Percentiles rank a stretch among this genome's conserved stretches.
Evolutionary conservation across 75 land plant genomes (phyloP).

Genomic region (Larix kaempferi): DNA sequence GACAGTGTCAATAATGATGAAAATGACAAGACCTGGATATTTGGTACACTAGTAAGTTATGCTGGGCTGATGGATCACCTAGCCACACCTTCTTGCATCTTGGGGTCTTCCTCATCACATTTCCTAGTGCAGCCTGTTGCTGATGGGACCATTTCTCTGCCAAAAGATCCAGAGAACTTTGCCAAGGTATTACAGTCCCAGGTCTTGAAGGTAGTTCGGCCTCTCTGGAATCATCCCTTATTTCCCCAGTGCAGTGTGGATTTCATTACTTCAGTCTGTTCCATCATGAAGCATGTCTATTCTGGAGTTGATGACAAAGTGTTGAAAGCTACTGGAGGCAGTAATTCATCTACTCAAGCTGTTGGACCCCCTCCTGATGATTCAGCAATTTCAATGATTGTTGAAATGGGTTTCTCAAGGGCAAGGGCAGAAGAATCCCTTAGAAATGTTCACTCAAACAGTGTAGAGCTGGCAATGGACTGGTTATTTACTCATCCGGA

Average conservation of each 20-base stretch:
- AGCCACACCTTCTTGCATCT: slow-evolving; percentile 76
- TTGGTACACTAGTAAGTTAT: slow-evolving; percentile 82
- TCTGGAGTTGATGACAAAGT: slow-evolving; percentile 86
- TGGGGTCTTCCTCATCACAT: slow-evolving; percentile 75
- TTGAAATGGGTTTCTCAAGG: slow-evolving; percentile 99
- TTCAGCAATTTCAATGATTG: slow-evolving; percentile 75
- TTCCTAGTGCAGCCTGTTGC: slow-evolving; percentile 76
- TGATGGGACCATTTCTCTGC: slow-evolving; percentile 46
- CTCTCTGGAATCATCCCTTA: slow-evolving; percentile 89
- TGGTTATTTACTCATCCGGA: slow-evolving; percentile 97
- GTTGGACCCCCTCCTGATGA: slow-evolving; percentile 92
- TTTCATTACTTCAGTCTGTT: slow-evolving; percentile 68
- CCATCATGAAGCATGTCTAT: slow-evolving; percentile 84
- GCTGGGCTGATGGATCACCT: slow-evolving; percentile 87
- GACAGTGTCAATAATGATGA: slow-evolving; percentile 35
- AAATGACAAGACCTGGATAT: slow-evolving; percentile 67
- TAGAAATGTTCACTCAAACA: slow-evolving; percentile 77
- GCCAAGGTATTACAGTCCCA: slow-evolving; percentile 80
- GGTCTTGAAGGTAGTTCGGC: slow-evolving; percentile 81
- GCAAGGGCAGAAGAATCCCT: slow-evolving; percentile 95
- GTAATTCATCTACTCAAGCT: slow-evolving; percentile 34
- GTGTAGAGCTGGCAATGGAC: slow-evolving; percentile 98
- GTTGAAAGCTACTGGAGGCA: slow-evolving; percentile 20
- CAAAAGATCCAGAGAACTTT: slow-evolving; percentile 86
- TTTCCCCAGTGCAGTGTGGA: slow-evolving; percentile 76